Conservation (phyloP, 2,329 filamentous ascomycete species). For the Aaosphaeria arxii region DNA sequence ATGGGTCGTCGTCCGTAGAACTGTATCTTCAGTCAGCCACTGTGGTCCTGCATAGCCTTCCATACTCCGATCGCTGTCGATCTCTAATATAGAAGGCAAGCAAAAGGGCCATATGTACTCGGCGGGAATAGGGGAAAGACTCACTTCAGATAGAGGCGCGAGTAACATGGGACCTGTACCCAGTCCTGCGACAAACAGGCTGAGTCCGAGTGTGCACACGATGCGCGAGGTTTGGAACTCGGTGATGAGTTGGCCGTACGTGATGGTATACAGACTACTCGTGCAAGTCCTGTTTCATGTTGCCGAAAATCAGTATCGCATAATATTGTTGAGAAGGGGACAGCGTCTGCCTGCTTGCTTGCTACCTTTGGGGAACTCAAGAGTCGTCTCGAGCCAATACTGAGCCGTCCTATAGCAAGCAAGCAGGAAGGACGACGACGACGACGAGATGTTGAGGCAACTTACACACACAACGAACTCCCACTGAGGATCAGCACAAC, state of each 20-base stretch:
- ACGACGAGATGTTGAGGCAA: conserved; percentile 19
- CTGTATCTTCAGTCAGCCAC: conserved; percentile 26
- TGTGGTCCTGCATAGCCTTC: neutral
- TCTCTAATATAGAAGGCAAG: too few relatives aligned
- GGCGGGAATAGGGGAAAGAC: conserved; percentile 4
- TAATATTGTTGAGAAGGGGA: neutral
- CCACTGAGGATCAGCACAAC: conserved; percentile 72
- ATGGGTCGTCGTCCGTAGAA: conserved; percentile 83
- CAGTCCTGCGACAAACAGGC: conserved; percentile 77
- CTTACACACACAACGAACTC: conserved; percentile 80
- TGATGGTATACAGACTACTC: conserved; percentile 85
- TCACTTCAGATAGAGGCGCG: conserved; percentile 50
- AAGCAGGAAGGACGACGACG: too few relatives aligned
- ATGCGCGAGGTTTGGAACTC: conserved; percentile 71
- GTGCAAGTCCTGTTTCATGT: conserved; percentile 64
- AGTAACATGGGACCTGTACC: conserved; percentile 57
- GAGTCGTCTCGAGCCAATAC: too few relatives aligned
- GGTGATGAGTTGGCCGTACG: conserved; percentile 70
- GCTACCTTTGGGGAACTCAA: too few relatives aligned
- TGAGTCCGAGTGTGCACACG: conserved; percentile 76
- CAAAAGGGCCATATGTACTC: too few relatives aligned
- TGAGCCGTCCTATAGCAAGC: too few relatives aligned
- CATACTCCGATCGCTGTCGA: too few relatives aligned
- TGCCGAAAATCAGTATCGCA: neutral
- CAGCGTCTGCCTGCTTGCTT: too few relatives aligned